A percentile compares a stretch with the other conserved stretches of the same genome.
These are phyloP conservation scores for Knoxdaviesia proteae DNA, from an alignment of 2,329 filamentous ascomycete genomes.

Conservation along the genomic window DNA sequence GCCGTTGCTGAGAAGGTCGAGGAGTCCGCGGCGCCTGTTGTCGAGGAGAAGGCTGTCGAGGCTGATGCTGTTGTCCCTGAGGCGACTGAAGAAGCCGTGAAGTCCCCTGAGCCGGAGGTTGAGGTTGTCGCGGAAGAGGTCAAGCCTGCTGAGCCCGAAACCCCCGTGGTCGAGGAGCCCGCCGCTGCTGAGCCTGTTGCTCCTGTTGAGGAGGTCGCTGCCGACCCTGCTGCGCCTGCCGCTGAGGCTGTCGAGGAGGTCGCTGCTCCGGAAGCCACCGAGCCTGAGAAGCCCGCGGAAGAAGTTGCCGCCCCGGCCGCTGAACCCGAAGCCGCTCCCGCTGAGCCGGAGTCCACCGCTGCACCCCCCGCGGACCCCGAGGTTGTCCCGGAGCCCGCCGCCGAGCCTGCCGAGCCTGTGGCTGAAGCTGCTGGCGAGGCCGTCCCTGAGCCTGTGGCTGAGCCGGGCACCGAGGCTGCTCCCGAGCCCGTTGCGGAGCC, in stretches of 20 bases:
- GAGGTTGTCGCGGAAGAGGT: background rate
- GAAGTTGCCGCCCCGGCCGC: conserved; percentile 3
- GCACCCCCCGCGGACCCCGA: conserved; percentile 1
- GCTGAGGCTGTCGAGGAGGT: conserved; percentile 2
- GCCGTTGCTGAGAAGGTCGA: background rate
- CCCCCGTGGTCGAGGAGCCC: background rate
- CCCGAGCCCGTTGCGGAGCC: conserved; percentile 1
- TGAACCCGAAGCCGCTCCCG: background rate
- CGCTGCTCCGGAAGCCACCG: background rate
- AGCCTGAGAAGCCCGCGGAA: conserved; percentile 1
- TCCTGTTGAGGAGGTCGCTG: background rate
- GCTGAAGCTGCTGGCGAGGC: conserved; percentile 1
- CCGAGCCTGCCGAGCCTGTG: background rate
- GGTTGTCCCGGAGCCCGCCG: conserved; percentile 1
- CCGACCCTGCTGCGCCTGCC: background rate
- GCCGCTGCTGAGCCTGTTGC: background rate
- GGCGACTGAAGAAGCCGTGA: background rate
- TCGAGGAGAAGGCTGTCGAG: background rate
- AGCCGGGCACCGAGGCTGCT: conserved; percentile 1
- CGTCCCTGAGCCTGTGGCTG: conserved; percentile 1
- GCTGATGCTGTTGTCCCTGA: background rate
- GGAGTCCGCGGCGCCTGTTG: background rate
- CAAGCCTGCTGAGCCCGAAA: background rate
- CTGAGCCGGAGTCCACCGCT: background rate
- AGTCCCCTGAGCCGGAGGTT: background rate